Base-by-base conservation (phyloP, 2,329 filamentous ascomycete genomes). In the Coniochaeta sp. region DNA sequence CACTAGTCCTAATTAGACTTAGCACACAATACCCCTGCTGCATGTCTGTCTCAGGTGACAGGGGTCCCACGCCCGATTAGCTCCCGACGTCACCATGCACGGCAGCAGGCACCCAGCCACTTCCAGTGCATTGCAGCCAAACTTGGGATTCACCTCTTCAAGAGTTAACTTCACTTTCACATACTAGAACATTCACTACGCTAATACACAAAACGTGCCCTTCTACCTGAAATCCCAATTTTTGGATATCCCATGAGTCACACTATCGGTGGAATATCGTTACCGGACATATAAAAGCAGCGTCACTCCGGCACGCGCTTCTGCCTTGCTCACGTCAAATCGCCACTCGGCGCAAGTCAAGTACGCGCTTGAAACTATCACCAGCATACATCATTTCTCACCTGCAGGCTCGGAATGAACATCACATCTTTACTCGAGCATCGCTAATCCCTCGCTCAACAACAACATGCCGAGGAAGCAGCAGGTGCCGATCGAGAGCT, bases 401-500 rank as follows among this genome's bases (percentile, higher is more conserved):
- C 7, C 20, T 42, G 22, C 22, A 42, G 38, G 38, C 22, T 26
- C 38, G 20, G 20, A 26, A 42, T 42, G 38, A 24, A 24, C 9
- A 42, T 10, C 22, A 3, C 26, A 24, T 24, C 5, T 12, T 6
- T 10, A 5, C 18, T n/a, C 20, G 8, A 42, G 14, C 22, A n/a
- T 2, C 22, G 18, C 7, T 42, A 26, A 24, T 5, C 38, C 14
- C 38, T 26, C 3, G 14, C 20, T 9, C 20, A n/a, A 16, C 45
- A 48, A 2, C 16, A 48, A 16, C 8, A 31, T 31, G 45, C 45
- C 45, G 45, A 16, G 58, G 50, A 56, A 56, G 52, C 63, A 61
- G 50, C 59, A 62, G 20, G 60, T 73, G 14, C 71, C 72, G 31
- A 69, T 79, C 38, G 76, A 79, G 56, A 73, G 75, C 56, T 82